Base-by-base conservation (phyloP, 805 yeast species). In the Lachancea quebecensis region DNA sequence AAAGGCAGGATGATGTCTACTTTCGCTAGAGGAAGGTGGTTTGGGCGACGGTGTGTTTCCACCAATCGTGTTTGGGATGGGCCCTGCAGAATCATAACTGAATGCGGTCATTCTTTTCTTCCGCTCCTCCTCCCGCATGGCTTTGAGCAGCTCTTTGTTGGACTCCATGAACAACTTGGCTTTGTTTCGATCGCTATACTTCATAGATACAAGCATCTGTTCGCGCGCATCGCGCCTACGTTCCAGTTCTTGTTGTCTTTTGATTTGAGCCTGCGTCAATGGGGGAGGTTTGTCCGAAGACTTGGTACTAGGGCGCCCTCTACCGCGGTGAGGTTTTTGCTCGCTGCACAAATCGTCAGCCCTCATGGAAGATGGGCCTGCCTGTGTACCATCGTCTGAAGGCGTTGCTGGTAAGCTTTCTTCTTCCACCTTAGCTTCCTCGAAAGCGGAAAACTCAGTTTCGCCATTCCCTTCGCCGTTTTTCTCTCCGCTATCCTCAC, bases 161-260 rank as follows among this genome's bases (percentile, higher is more conserved):
- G 61, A 55, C 44, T 58, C 62, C 65, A 63, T 63, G 41, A 63
- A 63, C 3, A 56, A 50, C 44, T 59, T 63, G 9, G 66, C 58
- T 37, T 54, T 58, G 38, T 56, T 58, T 39, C 65, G 56, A 38
- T 63, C 67, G 35, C 61, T 63, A 44, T 63, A 63, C 46, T 63
- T 63, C 58, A 63, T 54, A 36, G 54, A 57, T 6, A 60, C 65
- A n/a, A 63, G 48, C 67, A 63, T 63, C 37, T 54, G 57, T 31
- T 63, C 67, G 27, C 63, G 49, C 2, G 58, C 51, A 41, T 63
- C 65, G 30, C 67, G 51, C 43, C 62, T 49, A 41, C 55, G 58
- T 28, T 63, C 66, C 28, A 63, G 45, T 43, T 62, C 61, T 35
- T 49, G 52, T 39, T 61, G 64, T 43, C 58, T 57, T 34, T 50